phyloP scores from a whole-genome alignment of 208 protist genomes.

The Leishmania martiniquensis region DNA sequence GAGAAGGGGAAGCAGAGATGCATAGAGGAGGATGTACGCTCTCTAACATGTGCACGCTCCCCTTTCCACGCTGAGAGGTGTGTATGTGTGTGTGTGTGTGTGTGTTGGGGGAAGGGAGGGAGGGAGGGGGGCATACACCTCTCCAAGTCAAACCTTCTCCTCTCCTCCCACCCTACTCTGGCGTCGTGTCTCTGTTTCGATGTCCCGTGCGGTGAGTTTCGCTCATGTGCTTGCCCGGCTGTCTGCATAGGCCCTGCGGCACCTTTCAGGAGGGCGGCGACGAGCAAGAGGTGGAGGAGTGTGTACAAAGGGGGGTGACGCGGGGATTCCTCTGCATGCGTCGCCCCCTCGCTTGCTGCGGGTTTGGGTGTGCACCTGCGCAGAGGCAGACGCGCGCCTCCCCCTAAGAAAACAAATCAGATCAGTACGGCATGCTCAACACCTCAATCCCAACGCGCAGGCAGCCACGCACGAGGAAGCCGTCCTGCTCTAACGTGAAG shows the following conservation, averaged over 20 bases:
- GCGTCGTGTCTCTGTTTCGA: background rate
- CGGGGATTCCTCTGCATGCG: too few species aligned
- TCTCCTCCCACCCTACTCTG: background rate
- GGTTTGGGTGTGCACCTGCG: too few species aligned
- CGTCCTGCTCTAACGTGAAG: conserved; percentile 23
- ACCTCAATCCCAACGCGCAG: conserved; percentile 46
- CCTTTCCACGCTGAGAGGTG: background rate
- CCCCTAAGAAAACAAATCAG: background rate
- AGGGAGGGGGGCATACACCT: too few species aligned
- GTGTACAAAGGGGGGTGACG: too few species aligned
- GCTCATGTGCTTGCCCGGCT: background rate
- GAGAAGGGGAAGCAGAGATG: background rate
- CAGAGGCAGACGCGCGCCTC: background rate
- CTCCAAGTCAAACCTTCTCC: background rate
- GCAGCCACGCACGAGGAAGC: conserved; percentile 39
- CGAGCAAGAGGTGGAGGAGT: too few species aligned
- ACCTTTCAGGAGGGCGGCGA: background rate
- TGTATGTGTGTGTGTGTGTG: too few species aligned
- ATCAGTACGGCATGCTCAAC: conserved; percentile 32
- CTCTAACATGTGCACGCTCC: background rate
- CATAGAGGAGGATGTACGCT: background rate
- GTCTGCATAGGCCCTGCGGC: background rate
- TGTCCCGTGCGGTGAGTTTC: background rate
- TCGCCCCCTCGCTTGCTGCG: too few species aligned
- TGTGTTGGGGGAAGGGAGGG: too few species aligned